These are phyloP conservation scores for Pichia nanzhaoensis DNA, from an alignment of 805 yeast species.

Conservation along the genomic window DNA sequence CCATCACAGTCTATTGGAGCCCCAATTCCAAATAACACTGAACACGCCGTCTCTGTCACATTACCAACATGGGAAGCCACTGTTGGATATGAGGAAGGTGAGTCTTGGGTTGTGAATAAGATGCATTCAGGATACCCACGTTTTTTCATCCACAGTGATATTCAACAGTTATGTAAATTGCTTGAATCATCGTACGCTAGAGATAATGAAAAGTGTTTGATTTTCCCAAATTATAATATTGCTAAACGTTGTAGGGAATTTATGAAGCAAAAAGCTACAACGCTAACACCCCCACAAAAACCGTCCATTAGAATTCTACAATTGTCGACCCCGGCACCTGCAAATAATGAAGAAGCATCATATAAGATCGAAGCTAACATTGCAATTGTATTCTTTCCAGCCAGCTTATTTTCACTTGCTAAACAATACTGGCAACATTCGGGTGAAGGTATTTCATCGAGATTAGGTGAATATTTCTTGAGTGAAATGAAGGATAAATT, in stretches of 20 bases:
- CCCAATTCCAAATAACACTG: conserved; percentile 82
- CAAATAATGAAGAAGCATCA: conserved; percentile 49
- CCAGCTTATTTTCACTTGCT: conserved; percentile 51
- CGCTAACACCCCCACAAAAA: conserved; percentile 27
- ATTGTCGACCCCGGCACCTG: conserved; percentile 64
- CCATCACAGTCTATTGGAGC: conserved; percentile 55
- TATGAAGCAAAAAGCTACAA: conserved; percentile 41
- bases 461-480: conserved; percentile 79
- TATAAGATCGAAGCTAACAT: conserved; percentile 60
- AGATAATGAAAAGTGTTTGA: conserved; percentile 64
- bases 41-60: conserved; percentile 92
- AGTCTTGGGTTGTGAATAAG: conserved; percentile 65
- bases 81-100: conserved; percentile 89
- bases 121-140: conserved; percentile 90
- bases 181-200: conserved; percentile 70
- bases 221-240: conserved; percentile 69
- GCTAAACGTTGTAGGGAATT: conserved; percentile 86
- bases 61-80: conserved; percentile 94
- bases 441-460: conserved; percentile 93
- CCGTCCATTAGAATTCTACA: conserved; percentile 58
- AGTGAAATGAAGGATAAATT: conserved; percentile 46
- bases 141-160: conserved; percentile 60
- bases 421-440: conserved; percentile 95
- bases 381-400: conserved; percentile 73
- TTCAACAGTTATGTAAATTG: conserved; percentile 47